Base-by-base conservation (phyloP, 345 rosid species). In the Cardamine occulta region DNA sequence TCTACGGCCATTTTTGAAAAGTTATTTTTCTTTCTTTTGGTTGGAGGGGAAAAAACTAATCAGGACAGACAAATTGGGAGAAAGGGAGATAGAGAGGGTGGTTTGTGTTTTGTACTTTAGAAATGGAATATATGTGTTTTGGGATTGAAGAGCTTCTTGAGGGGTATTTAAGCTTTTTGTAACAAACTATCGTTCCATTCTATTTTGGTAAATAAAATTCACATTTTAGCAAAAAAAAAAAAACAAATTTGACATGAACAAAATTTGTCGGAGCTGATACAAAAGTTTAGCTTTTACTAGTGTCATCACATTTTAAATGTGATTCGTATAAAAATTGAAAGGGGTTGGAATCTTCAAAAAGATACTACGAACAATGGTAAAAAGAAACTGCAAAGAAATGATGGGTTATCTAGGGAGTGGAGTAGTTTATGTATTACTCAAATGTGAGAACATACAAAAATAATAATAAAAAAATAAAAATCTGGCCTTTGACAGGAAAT, bases 1-100 rank as follows among this genome's bases (percentile, higher is more conserved):
- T 92, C 97, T 18, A 87, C 86, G 1, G 91, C 97, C 99, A 90
- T 94, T 70, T 53, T 51, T 45, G 39, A 7, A 1, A 39, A 44
- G 39, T 4, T 42, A 17, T 61, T 31, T 68, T 49, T 23, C 0
- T 28, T 59, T 23, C 0, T 26, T 26, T 26, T 26, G 2, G 28
- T 56, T 18, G 37, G 47, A 19, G 18, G 8, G 29, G 4, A 21
- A 19, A 19, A 6, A 66, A 54, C 10, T 2, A 70, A 54, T 18
- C 4, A 35, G 64, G 60, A 24, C 8, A 29, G 35, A 52, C 66
- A 42, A 24, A 13, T 18, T 32, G 55, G 61, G 64, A 37, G 57
- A 70, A 12, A 24, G 63, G 8, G 37, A 31, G 34, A 31, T 2
- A 34, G 21, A 68, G 48, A 31, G 6, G 1, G 1, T 44, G 42